A percentile compares a stretch with the other conserved stretches of the same genome.
phyloP scores from a whole-genome alignment of 2,329 filamentous ascomycete genomes.

The Fusarium sp. region DNA sequence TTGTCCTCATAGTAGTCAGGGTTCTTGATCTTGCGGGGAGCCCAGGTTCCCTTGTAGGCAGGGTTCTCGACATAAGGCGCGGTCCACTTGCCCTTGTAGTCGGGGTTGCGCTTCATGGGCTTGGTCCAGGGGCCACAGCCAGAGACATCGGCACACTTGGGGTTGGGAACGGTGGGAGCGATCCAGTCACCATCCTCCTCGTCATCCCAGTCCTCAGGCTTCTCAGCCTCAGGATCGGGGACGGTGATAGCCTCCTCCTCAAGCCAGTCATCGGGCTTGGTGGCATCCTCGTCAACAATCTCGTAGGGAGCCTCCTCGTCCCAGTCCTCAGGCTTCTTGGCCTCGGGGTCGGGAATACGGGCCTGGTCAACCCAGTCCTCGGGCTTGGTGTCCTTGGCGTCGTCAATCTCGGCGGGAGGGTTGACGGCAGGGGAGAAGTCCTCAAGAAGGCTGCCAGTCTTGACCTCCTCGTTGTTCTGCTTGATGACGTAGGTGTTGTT shows the following conservation, averaged over 20 bases:
- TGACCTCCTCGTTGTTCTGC: constrained; percentile 87
- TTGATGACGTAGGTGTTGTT: constrained; percentile 95
- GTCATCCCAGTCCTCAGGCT: constrained; percentile 99
- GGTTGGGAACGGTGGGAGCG: constrained; percentile 87
- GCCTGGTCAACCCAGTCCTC: constrained; percentile 94
- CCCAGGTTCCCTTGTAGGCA: constrained; percentile 95
- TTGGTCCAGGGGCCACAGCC: constrained; percentile 93
- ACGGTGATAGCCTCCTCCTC: constrained; percentile 83
- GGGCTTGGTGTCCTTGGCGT: constrained; percentile 91
- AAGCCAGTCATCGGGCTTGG: constrained; percentile 94
- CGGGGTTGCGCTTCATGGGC: constrained; percentile 92
- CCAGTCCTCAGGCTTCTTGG: constrained; percentile 97
- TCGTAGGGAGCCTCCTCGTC: constrained; percentile 98
- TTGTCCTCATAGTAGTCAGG: constrained; percentile 97
- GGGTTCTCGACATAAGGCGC: constrained; percentile 96
- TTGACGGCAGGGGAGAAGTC: constrained; percentile 95
- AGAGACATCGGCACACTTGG: constrained; percentile 91
- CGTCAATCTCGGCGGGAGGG: constrained; percentile 92
- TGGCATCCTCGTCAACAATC: constrained; percentile 91
- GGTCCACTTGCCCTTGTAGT: constrained; percentile 99
- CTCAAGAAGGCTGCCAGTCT: constrained; percentile 90
- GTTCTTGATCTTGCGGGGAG: constrained; percentile 95
- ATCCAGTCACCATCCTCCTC: constrained; percentile 99
- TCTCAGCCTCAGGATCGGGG: constrained; percentile 91
- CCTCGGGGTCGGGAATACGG: constrained; percentile 89